These are phyloP conservation scores for Stylosanthes scabra DNA, from an alignment of 331 rosid species.

Conservation along the genomic window DNA sequence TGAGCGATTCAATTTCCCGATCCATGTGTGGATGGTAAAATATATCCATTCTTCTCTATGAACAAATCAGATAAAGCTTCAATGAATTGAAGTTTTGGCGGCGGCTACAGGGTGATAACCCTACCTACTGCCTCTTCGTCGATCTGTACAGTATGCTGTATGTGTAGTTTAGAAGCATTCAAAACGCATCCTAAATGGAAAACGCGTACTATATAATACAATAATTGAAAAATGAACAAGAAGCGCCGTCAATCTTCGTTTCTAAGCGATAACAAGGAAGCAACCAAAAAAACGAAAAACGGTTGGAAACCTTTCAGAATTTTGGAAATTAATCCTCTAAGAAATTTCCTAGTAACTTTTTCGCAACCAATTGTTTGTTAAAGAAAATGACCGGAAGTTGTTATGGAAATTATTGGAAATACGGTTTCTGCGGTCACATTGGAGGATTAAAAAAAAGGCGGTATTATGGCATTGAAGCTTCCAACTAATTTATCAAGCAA, in stretches of 20 bases:
- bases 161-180: slow-evolving; percentile 19
- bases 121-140: not conserved
- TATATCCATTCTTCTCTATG: slow-evolving; percentile 57
- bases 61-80: not conserved
- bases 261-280: slow-evolving; percentile 25
- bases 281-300: not conserved
- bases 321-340: not conserved
- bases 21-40: slow-evolving; percentile 63
- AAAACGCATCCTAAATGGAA: slow-evolving; percentile 33
- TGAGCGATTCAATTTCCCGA: slow-evolving; percentile 71
- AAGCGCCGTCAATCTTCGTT: slow-evolving; percentile 39
- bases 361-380: not conserved
- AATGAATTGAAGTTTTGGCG: not conserved
- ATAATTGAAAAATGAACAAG: not conserved
- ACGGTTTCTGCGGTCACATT: not conserved
- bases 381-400: not conserved
- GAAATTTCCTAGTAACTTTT: not conserved
- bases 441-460: not conserved
- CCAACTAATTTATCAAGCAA: not conserved
- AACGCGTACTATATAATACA: not conserved
- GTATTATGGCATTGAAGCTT: not conserved
- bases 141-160: slow-evolving; percentile 29
- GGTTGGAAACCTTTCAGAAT: not conserved
- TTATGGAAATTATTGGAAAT: not conserved
- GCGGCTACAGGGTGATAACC: slow-evolving; percentile 14